Evolutionary conservation across 1,284 basidiomycete species (phyloP), one percentile per base, ranked within the genome.

Genomic region (Meira nashicola): DNA sequence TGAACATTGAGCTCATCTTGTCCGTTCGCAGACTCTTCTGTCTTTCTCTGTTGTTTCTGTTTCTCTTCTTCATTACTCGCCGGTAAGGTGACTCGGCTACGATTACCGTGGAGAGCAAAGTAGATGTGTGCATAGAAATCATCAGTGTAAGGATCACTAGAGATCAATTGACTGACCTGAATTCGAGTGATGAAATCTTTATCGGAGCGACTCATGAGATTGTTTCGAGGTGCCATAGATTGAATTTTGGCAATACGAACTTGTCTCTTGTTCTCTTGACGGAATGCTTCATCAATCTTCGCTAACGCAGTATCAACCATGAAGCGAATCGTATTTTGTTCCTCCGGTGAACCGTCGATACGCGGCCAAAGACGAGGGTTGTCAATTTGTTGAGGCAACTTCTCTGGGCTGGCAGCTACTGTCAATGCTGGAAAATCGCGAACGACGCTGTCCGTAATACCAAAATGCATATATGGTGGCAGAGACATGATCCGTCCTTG

Each of bases 171-270:
- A 1, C 92, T 96, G 49, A 99, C 90, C 80, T 99, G 95, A 62
- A 99, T 98, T 41, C 95, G 87, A 21, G 95, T 98, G 80, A 99
- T 98, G 78, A 98, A 99, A 77, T 98, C 95, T 82, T 98, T 98
- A 83, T 99, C 95, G 14, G 91, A 94, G 79, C 92, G 90, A 0
- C 89, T 92, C 95, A 99, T 99, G 57, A 97, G 83, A 78, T 97
- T 93, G 78, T 98, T 99, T 80, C 95, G 92, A 68, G 89, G 87
- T 57, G 92, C 86, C 61, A 63, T 63, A 15, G 58, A 39, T 12
- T 60, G 56, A 37, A 77, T 68, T 64, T 77, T 77, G 40, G 66
- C 65, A 51, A 68, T 61, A 46, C 71, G 60, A n/a, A 60, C 53
- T 40, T 68, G 65, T 44, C 67, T 65, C 46, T 71, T 73, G 7